Base-by-base conservation (phyloP, 2,329 filamentous ascomycete species). In the Dactylellina haptotyla region DNA sequence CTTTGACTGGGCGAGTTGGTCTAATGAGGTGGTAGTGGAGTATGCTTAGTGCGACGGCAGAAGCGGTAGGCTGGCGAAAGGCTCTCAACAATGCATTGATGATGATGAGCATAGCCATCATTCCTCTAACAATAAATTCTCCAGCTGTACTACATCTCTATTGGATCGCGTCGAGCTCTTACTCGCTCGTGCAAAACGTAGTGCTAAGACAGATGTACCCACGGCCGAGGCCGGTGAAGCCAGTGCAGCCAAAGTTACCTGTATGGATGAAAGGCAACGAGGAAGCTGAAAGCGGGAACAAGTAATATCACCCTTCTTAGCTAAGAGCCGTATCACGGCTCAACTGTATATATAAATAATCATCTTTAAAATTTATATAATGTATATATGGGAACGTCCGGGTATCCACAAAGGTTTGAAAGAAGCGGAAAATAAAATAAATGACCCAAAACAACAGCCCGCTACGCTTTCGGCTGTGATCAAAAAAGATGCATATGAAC, bases 141-240 rank as follows among this genome's bases (percentile, higher is more conserved):
- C 70, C 70, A 0, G 48, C 64, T 3, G 20, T 75, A 1, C 23
- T 75, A 25, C 45, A 63, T 16, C 14, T 75, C 14, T 75, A 75
- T 30, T 75, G 70, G 70, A 58, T 56, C 18, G 63, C 70, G 4
- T 67, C 63, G n/a, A 50, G 63, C 25, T 25, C 50, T 0, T 75
- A 75, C 48, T 67, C 63, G 2, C 20, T 75, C 2, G 34, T 63
- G 25, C 70, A 75, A 45, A 75, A 75, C 32, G 34, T 43, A 18
- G 25, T 64, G 1, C 14, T 75, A n/a, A 37, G 25, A 14, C 51
- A 34, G 18, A 16, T 53, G 5, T 28, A 59, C 12, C 59, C 64
- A 14, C 32, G 32, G 32, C 34, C 43, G 9, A 56, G 23, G 32
- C n/a, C n/a, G 12, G 58, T 64, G 9, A 45, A 67, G 18, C 63